phyloP scores from a whole-genome alignment of 768 basidiomycete species.

The Suillus sp. region DNA sequence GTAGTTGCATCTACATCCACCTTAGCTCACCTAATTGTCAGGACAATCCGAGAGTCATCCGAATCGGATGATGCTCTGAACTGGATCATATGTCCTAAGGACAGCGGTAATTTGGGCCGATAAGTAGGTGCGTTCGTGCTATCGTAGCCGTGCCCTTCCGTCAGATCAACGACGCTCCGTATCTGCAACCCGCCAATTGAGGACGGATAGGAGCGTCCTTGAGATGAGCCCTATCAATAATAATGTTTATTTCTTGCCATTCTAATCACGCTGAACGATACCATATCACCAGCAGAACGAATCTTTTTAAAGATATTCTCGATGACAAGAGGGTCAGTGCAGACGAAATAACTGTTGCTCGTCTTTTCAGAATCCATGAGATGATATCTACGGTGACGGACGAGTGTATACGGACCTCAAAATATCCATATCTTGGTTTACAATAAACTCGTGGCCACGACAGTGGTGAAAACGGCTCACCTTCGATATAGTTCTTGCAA shows the following conservation, averaged over 20 bases:
- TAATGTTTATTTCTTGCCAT: slow-evolving; percentile 2
- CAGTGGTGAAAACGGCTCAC: slow-evolving; percentile 37
- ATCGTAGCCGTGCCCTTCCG: slow-evolving; percentile 64
- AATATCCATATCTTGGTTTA: slow-evolving; percentile 67
- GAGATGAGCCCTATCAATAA: slow-evolving; percentile 21
- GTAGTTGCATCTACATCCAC: background rate
- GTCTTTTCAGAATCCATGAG: slow-evolving; percentile 45
- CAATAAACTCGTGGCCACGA: slow-evolving; percentile 6
- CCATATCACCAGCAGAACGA: slow-evolving; percentile 54
- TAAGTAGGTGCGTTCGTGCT: slow-evolving; percentile 69
- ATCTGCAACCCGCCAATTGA: slow-evolving; percentile 62
- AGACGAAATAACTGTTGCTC: slow-evolving; percentile 82
- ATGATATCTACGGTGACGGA: background rate
- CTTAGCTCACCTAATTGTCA: slow-evolving; percentile 65
- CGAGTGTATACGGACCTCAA: slow-evolving; percentile 51
- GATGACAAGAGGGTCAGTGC: slow-evolving; percentile 64
- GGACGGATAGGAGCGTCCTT: slow-evolving; percentile 52
- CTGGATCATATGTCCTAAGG: slow-evolving; percentile 85
- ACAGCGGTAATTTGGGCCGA: slow-evolving; percentile 64
- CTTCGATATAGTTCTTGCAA: slow-evolving; percentile 63
- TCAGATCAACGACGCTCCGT: slow-evolving; percentile 71
- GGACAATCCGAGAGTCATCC: slow-evolving; percentile 52
- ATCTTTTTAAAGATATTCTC: slow-evolving; percentile 69
- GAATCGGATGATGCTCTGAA: slow-evolving; percentile 55
- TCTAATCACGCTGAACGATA: slow-evolving; percentile 16